Evolutionary conservation across 75 land plant genomes (phyloP), one percentile per base, ranked within the genome.

Genomic region (Gnetum montanum): DNA sequence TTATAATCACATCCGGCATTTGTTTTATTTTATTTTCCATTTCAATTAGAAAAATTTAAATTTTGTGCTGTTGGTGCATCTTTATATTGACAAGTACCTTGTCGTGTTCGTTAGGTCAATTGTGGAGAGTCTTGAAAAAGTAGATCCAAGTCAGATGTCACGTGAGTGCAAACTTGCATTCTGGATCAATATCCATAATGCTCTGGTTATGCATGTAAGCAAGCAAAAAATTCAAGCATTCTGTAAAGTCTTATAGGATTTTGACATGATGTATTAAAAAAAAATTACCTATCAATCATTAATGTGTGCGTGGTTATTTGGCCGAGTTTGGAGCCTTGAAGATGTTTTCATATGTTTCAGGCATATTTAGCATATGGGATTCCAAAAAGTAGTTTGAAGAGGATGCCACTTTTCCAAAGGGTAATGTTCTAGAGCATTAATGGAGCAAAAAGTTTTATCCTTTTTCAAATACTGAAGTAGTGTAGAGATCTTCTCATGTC

Each of bases 151-250:
- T 33, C 65, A 78, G 67, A 59, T 89, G 82, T 72, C 71, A 41
- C 65, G 57, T 37, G 68, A 80, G 58, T 78, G 85, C 2, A 88
- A 86, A 54, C 53, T 79, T 36, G 96, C 98, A 55, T 93, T 93
- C 49, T 93, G 98, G 98, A 82, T 93, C 54, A 93, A 93, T 59
- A 64, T 93, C 56, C 82, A 93, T 64, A 93, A 93, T 62, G 66
- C 90, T 43, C 79, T 93, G 23, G 36, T 93, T 54, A 85, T 93
- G 86, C 98, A 93, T 82, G 98, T 93, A 80, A 70, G 47, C n/a
- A n/a, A n/a, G n/a, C n/a, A n/a, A n/a, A n/a, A n/a, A n/a, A n/a
- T 20, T 16, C 18, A 31, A 19, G 55, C 22, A 53, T 23, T 53
- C 25, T 11, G 25, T 20, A 37, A n/a, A 31, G 47, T 1, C 34